Percentiles rank a stretch among this genome's conserved stretches.
Conservation (phyloP, 2,329 filamentous ascomycete species). For the Aaosphaeria pasadenensis region DNA sequence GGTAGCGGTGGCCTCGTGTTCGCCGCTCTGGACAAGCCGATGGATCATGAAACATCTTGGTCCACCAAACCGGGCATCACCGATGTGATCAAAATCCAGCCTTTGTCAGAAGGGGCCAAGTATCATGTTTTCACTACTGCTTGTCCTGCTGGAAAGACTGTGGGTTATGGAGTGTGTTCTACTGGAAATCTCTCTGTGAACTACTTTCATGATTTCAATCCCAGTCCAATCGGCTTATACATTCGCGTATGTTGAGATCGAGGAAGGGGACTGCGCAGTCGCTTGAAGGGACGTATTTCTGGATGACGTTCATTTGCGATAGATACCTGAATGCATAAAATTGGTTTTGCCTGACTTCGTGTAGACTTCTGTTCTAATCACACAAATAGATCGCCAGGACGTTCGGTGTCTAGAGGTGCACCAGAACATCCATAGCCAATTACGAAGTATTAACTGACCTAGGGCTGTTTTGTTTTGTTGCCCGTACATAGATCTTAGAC, state of each 20-base stretch:
- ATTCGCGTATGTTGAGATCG: slow-evolving; percentile 20
- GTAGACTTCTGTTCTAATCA: no score
- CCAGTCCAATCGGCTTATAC: slow-evolving; percentile 40
- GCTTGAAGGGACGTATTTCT: no score
- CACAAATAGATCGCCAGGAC: no score
- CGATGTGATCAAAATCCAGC: no score
- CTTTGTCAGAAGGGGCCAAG: slow-evolving; percentile 43
- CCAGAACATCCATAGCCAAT: no score
- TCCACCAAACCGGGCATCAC: slow-evolving; percentile 47
- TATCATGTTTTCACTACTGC: slow-evolving; percentile 53
- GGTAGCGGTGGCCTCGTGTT: slow-evolving; percentile 56
- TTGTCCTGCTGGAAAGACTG: slow-evolving; percentile 53
- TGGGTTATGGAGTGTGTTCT: slow-evolving; percentile 53
- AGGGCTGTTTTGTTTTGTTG: no score
- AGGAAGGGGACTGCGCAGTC: background rate
- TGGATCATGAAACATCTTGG: slow-evolving; percentile 51
- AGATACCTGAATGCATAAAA: no score
- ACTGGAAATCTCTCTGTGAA: slow-evolving; percentile 50
- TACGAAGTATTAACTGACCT: no score
- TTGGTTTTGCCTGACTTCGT: no score
- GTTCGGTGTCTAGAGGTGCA: no score
- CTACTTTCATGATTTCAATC: slow-evolving; percentile 65
- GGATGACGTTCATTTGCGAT: no score
- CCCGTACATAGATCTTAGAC: no score
- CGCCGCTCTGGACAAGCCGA: slow-evolving; percentile 47